These are phyloP conservation scores for Apiotrichum laibachii DNA, from an alignment of 1,284 basidiomycete species.

Conservation along the genomic window DNA sequence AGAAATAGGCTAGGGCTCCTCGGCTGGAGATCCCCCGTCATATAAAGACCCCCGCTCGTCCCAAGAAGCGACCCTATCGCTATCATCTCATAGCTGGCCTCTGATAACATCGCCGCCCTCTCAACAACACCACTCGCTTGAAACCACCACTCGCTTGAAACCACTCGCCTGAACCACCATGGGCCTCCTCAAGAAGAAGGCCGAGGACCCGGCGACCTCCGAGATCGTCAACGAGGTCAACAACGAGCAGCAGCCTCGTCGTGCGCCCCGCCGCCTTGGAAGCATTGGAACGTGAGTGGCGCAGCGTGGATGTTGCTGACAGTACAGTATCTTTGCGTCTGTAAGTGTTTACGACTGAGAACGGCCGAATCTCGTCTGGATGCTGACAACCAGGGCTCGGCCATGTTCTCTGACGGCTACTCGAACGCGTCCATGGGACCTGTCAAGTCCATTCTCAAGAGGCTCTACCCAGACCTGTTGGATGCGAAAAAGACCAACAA, in stretches of 20 bases:
- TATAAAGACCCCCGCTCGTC: too few species aligned
- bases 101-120: too few species aligned
- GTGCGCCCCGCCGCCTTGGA: not conserved
- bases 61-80: too few species aligned
- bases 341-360: not conserved
- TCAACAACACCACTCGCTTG: too few species aligned
- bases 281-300: conserved; percentile 5
- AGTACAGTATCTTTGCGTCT: conserved; percentile 3
- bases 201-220: not conserved
- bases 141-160: too few species aligned
- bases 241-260: not conserved
- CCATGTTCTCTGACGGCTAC: conserved; percentile 81
- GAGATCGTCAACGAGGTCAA: not conserved
- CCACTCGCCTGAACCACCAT: too few species aligned
- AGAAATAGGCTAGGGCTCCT: too few species aligned
- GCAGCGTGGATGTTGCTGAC: not conserved
- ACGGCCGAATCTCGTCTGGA: too few species aligned
- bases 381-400: conserved; percentile 59
- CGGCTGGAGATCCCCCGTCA: too few species aligned
- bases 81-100: too few species aligned
- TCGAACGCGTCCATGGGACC: conserved; percentile 69
- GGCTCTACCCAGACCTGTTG: conserved; percentile 62
- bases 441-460: conserved; percentile 59
- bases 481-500: conserved; percentile 54
- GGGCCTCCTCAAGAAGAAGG: too few species aligned